Base-by-base conservation (phyloP, 495 filamentous ascomycete species). In the Hyphodiscus hymeniophilus region DNA sequence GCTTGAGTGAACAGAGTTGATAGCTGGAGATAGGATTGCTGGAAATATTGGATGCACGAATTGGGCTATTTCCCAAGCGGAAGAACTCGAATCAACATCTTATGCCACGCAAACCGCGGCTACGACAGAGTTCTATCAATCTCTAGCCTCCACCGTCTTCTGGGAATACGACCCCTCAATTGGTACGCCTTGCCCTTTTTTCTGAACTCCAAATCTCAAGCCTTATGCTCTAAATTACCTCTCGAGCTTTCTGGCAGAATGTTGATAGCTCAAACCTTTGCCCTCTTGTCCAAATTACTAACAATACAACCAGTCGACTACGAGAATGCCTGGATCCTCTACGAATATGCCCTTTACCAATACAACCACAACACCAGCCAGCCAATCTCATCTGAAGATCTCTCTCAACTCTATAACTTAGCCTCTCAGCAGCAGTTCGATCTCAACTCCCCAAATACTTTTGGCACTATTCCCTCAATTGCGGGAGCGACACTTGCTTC, bases 321-420 rank as follows among this genome's bases (percentile, higher is more conserved):
- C 34, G 58, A 7, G 10, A 55, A 52, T 41, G 58, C 54, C 7
- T 38, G 43, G 13, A 7, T 18, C 3, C 45, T 60, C 1, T 58
- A 57, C 44, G 20, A 81, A 79, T 53, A 80, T 78, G 20, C 71
- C 70, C 48, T 50, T 45, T 81, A 68, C 47, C 76, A 86, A 50
- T 82, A 79, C 47, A 64, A 82, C 58, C 78, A 86, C 60, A 85
- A 85, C 5, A 63, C 82, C 17, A 38, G 46, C 35, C 22, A 49
- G 23, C 50, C 63, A 20, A 47, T 84, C 15, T 68, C 63, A 20
- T 13, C 54, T 7, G 58, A 63, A 1, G 69, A 74, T 24, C 59
- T 86, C 20, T 43, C 48, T 10, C 71, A 70, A 49, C 72, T 80
- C 8, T 69, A 68, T 21, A 74, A 61, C 48, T 67, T 81, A n/a